These are phyloP conservation scores for Aspergillus ellipticus DNA, from an alignment of 495 filamentous ascomycete genomes.

Conservation along the genomic window DNA sequence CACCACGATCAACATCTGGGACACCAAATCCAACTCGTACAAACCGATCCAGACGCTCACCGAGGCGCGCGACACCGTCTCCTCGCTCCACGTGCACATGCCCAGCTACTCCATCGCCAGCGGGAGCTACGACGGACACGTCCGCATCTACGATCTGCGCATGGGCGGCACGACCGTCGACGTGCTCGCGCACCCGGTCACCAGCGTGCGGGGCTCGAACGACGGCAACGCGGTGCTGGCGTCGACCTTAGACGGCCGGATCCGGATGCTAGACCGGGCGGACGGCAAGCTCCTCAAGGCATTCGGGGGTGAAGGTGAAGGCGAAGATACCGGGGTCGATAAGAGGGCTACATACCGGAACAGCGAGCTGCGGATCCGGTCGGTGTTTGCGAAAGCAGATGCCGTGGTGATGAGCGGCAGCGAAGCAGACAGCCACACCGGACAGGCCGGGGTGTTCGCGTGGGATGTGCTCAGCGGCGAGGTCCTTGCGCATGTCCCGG, in stretches of 20 bases:
- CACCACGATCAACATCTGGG: conserved; percentile 83
- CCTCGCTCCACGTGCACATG: conserved; percentile 50
- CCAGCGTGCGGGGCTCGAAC: conserved; percentile 63
- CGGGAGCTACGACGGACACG: conserved; percentile 83
- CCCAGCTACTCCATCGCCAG: conserved; percentile 42
- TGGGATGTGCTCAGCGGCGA: conserved; percentile 87
- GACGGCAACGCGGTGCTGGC: conserved; percentile 74
- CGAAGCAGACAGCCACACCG: conserved; percentile 53
- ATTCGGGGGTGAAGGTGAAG: conserved; percentile 52
- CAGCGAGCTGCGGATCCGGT: conserved; percentile 66
- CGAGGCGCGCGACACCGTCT: conserved; percentile 77
- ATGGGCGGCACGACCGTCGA: conserved; percentile 73
- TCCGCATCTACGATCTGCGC: conserved; percentile 83
- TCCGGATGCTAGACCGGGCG: conserved; percentile 77
- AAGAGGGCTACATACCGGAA: conserved; percentile 49
- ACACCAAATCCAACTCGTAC: conserved; percentile 54
- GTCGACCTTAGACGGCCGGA: conserved; percentile 67
- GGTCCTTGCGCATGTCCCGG: conserved; percentile 55
- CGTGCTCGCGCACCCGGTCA: conserved; percentile 54
- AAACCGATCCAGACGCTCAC: conserved; percentile 75
- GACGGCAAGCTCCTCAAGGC: conserved; percentile 70
- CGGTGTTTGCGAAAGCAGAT: conserved; percentile 68
- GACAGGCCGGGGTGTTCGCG: conserved; percentile 62
- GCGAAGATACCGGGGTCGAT: neutral
- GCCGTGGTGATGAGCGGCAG: conserved; percentile 78